phyloP scores from a whole-genome alignment of 169 alveolate genomes.

The Toxoplasma gondii region DNA sequence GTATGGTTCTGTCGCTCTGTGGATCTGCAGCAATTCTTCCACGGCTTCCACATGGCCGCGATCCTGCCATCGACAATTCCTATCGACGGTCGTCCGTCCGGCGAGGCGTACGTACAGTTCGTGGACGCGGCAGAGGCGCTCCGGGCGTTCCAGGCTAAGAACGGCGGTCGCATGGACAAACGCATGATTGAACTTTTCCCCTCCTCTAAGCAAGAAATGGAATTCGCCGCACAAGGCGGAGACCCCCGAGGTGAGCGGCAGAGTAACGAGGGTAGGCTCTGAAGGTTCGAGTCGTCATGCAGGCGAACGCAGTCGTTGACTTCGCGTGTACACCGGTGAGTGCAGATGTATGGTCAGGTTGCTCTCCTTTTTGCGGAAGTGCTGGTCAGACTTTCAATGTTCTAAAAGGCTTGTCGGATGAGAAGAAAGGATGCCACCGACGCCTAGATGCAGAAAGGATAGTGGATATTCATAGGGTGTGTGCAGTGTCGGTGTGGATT shows the following conservation, averaged over 20 bases:
- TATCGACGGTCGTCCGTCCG: conserved; percentile 75
- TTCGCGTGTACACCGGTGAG: neutral
- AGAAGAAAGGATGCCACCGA: too few relatives aligned
- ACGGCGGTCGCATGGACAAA: conserved; percentile 69
- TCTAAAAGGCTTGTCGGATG: too few relatives aligned
- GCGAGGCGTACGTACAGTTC: conserved; percentile 75
- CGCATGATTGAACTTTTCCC: conserved; percentile 73
- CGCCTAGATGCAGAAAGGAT: neutral
- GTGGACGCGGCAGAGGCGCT: conserved; percentile 69
- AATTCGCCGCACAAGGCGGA: conserved; percentile 75
- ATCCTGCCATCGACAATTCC: conserved; percentile 73
- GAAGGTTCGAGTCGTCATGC: neutral
- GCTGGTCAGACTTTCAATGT: too few relatives aligned
- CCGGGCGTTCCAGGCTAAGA: conserved; percentile 67
- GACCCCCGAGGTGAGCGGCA: conserved; percentile 71
- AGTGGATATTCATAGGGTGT: too few relatives aligned
- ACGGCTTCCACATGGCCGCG: conserved; percentile 72
- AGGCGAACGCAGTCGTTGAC: neutral
- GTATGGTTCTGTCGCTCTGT: neutral
- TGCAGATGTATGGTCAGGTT: neutral
- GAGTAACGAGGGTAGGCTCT: neutral
- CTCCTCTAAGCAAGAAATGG: conserved; percentile 73
- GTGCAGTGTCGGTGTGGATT: neutral
- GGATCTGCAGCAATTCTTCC: conserved; percentile 67
- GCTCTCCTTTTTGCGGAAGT: too few relatives aligned